Conservation (phyloP, 2,329 filamentous ascomycete species). For the Paraphaeosphaeria sporulosa region DNA sequence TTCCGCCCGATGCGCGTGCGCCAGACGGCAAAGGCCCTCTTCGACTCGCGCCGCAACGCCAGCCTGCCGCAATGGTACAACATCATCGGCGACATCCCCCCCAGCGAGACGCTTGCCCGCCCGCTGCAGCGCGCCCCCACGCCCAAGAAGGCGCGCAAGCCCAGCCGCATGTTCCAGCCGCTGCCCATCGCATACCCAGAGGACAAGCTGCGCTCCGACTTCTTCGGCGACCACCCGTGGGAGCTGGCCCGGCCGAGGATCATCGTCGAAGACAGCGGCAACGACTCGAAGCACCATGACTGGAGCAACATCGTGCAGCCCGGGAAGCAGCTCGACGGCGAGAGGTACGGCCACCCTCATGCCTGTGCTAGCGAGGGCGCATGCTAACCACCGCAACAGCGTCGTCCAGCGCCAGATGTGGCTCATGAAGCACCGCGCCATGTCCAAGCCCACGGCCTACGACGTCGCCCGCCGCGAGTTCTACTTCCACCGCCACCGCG, state of each 20-base stretch:
- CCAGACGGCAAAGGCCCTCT: constrained; percentile 59
- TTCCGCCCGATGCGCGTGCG: constrained; percentile 61
- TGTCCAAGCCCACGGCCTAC: constrained; percentile 76
- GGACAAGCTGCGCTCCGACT: constrained; percentile 79
- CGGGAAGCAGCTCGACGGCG: constrained; percentile 80
- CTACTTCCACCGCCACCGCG: constrained; percentile 80
- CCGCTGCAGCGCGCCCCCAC: constrained; percentile 58
- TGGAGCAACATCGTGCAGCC: constrained; percentile 82
- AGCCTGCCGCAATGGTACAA: constrained; percentile 64
- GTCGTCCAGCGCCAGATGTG: constrained; percentile 92
- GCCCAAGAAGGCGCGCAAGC: constrained; percentile 59
- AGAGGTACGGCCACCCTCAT: constrained; percentile 65
- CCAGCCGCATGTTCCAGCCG: constrained; percentile 82
- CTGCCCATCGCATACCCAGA: constrained; percentile 81
- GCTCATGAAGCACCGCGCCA: constrained; percentile 68
- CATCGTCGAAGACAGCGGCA: constrained; percentile 84
- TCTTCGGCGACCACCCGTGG: constrained; percentile 96
- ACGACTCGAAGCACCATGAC: constrained; percentile 76
- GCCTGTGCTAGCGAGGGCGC: background rate
- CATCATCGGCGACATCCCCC: constrained; percentile 64
- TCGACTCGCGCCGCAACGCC: constrained; percentile 52
- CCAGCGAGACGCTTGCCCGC: constrained; percentile 66
- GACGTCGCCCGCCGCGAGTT: constrained; percentile 89
- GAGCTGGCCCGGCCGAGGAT: constrained; percentile 89
- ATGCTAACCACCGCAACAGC: constrained; percentile 56